Base-by-base conservation (phyloP, 495 filamentous ascomycete genomes). In the Talaromyces ruber region DNA sequence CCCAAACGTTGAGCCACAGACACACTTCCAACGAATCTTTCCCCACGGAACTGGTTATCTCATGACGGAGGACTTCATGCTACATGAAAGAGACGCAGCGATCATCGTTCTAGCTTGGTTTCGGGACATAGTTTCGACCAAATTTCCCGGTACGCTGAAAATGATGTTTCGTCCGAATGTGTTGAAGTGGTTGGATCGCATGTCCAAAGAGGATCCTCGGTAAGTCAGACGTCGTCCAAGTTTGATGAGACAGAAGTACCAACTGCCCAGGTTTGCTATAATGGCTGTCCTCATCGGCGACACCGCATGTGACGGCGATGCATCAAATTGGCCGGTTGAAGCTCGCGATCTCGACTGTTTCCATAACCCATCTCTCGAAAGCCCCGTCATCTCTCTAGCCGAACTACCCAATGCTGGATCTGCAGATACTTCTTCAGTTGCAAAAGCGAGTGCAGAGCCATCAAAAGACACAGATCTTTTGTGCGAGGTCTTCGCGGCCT, bases 31-130 rank as follows among this genome's bases (percentile, higher is more conserved):
- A 62, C 78, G 82, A 2, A 66, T 90, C 3, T 88, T 91, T 56
- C 82, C 83, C 6, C 67, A 73, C 26, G 85, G 87, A 5, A 70
- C 73, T 5, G 83, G 77, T 1, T 80, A 87, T 24, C 69, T 91
- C 0, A 65, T 92, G 5, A 87, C 87, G 0, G 85, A 88, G 37
- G 87, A 86, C 60, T 80, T 88, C 50, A 71, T 84, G 43, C 64
- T 84, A 60, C 73, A 74, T 0, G 79, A 86, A 24, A 80, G 83
- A 1, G 66, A 74, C 3, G 77, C 71, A 45, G 74, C 84, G 3
- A 67, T 75, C 11, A 69, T 79, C 4, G 74, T 88, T n/a, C 63
- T 90, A 4, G 67, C 71, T 1, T 89, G 85, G 85, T 88, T 88
- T 58, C 51, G 51, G n/a, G 64, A 68, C 3, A 64, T 58, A 24